Percentiles rank a stretch among this genome's conserved stretches.
phyloP scores from a whole-genome alignment of 306 rosid genomes.

The Trifolium fragiferum region DNA sequence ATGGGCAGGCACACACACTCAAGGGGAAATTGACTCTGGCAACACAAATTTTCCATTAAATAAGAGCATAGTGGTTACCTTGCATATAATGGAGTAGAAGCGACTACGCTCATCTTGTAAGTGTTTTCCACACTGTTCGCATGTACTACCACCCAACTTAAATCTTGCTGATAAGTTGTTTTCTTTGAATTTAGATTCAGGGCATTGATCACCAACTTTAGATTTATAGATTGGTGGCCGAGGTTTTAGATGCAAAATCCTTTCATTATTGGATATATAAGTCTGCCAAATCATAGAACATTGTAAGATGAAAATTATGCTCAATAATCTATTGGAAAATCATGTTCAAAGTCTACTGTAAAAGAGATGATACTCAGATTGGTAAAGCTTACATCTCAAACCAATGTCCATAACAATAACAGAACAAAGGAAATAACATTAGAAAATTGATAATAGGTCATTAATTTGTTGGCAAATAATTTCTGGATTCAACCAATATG shows the following conservation, averaged over 20 bases:
- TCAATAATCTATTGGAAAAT: neutral
- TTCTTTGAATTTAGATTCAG: conserved; percentile 70
- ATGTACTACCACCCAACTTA: conserved; percentile 76
- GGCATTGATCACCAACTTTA: conserved; percentile 64
- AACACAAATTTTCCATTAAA: conserved; percentile 11
- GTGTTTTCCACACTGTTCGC: conserved; percentile 87
- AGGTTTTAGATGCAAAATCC: conserved; percentile 88
- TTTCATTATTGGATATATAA: conserved; percentile 85
- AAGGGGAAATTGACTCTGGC: conserved; percentile 87
- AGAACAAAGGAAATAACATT: neutral
- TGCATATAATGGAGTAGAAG: conserved; percentile 92
- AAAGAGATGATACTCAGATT: conserved; percentile 15
- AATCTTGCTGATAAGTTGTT: conserved; percentile 59
- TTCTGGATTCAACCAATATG: neutral
- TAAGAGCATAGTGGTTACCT: conserved; percentile 57
- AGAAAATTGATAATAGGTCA: conserved; percentile 2
- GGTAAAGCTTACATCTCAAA: no score
- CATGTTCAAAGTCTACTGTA: conserved; percentile 18
- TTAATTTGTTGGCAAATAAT: no score
- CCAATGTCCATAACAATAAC: conserved; percentile 1
- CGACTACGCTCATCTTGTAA: conserved; percentile 82
- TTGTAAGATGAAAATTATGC: conserved; percentile 25
- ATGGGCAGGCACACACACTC: conserved; percentile 95
- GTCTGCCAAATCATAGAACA: conserved; percentile 58
- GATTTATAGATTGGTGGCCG: conserved; percentile 69